Evolutionary conservation across 2,329 filamentous ascomycete genomes (phyloP), one percentile per base, ranked within the genome.

Genomic region (Curvularia sp.): DNA sequence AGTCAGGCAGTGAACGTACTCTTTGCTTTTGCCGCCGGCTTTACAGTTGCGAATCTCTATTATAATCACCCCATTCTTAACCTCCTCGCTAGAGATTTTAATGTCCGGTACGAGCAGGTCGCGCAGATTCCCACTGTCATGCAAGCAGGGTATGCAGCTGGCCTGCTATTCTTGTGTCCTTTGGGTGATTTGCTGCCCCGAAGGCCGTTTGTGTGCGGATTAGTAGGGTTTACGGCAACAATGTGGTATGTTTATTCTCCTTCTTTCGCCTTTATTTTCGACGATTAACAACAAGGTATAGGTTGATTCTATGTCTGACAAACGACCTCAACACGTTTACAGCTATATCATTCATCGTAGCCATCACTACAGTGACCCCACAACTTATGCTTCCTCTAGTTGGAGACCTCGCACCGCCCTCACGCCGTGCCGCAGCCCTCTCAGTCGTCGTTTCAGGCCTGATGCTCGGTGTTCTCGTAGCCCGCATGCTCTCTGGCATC

Each of bases 21-120:
- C 1, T 92, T 92, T 61, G 88, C 84, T 1, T 83, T 89, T 68
- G 89, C 84, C 0, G 83, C 79, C 84, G 87, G 4, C 87, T 91
- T 92, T 64, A 91, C 89, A 0, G 91, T 93, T 6, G 90, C 90
- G 18, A 93, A 93, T 66, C 80, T 94, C 3, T 94, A 94, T 78
- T 93, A 94, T 76, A 91, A 85, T 58, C 90, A 93, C 68, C 90
- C 91, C 0, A 90, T 94, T 47, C 79, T 94, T 24, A 92, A 93
- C 70, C 85, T 90, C 50, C 82, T 95, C 41, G 90, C 91, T 0
- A 74, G 81, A 9, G 88, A 90, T 15, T 94, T 95, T 69, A 70
- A 83, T 53, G 88, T 94, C 48, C 83, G 82, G 8, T 89, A 92
- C 68, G 89, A 92, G 68, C 81, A 84, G 53, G 86, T 90, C 0